phyloP scores from a whole-genome alignment of 257 asterid species.

The Solanum etuberosum region DNA sequence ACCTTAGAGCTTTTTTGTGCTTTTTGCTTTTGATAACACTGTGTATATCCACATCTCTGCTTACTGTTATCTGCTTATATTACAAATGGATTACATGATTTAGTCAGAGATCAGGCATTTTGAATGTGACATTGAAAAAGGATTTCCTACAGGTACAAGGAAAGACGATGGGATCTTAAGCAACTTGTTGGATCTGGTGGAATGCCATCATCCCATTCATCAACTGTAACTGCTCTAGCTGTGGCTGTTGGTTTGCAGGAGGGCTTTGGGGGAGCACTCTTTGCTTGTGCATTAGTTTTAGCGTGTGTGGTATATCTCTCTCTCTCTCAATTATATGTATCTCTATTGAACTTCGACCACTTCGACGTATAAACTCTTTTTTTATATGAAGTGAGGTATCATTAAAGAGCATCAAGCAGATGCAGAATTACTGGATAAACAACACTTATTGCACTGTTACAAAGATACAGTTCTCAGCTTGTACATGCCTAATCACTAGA shows the following conservation, averaged over 20 bases:
- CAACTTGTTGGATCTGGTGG: slow-evolving; percentile 11
- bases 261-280: neutral
- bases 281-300: slow-evolving; percentile 9
- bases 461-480: neutral
- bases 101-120: neutral
- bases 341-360: neutral
- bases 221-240: slow-evolving; percentile 11
- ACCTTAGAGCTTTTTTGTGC: neutral
- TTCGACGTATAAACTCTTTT: neutral
- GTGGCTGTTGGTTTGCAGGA: slow-evolving; percentile 8
- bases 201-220: slow-evolving; percentile 15
- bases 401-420: neutral
- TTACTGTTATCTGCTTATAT: neutral
- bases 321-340: neutral
- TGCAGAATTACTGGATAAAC: neutral
- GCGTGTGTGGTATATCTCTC: slow-evolving; percentile 12
- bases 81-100: neutral
- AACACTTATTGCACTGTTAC: neutral
- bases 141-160: slow-evolving; percentile 6
- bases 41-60: neutral
- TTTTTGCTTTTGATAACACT: neutral
- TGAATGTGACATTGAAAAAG: neutral
- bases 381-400: neutral
- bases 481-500: neutral
- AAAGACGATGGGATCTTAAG: slow-evolving; percentile 7